Conservation (phyloP, 2,329 filamentous ascomycete species). For the Aspergillus oerlinghausenensis region DNA sequence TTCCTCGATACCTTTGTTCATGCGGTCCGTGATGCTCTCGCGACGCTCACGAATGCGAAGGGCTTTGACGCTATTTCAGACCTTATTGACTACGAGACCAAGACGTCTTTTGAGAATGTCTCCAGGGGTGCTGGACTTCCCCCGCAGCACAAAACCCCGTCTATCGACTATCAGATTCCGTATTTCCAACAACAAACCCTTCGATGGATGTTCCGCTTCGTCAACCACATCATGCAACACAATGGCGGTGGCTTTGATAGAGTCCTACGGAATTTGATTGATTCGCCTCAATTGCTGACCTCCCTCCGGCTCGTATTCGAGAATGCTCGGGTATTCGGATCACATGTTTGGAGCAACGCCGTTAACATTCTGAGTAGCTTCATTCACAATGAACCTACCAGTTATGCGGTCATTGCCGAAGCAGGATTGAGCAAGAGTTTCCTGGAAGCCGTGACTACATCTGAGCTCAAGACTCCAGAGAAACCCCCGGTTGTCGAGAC, state of each 20-base stretch:
- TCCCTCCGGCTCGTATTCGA: conserved; percentile 78
- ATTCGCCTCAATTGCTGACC: conserved; percentile 77
- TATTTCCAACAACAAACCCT: conserved; percentile 91
- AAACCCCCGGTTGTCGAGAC: conserved; percentile 22
- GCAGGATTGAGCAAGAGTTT: conserved; percentile 84
- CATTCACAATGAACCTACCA: conserved; percentile 97
- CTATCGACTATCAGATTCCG: conserved; percentile 89
- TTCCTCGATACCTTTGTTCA: conserved; percentile 89
- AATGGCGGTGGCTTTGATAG: conserved; percentile 81
- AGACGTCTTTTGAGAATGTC: conserved; percentile 63
- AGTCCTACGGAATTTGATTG: conserved; percentile 84
- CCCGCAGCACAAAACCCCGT: conserved; percentile 66
- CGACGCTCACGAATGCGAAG: conserved; percentile 72
- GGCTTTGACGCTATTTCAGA: conserved; percentile 90
- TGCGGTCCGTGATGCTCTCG: conserved; percentile 77
- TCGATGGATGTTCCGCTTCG: conserved; percentile 91
- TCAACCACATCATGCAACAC: conserved; percentile 89
- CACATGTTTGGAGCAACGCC: conserved; percentile 91
- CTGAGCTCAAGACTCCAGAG: conserved; percentile 34
- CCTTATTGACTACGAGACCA: conserved; percentile 74
- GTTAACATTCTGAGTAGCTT: conserved; percentile 91
- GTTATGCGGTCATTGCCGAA: conserved; percentile 92
- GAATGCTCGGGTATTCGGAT: conserved; percentile 75
- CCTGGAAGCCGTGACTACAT: conserved; percentile 68
- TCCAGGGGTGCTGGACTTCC: conserved; percentile 67